phyloP scores from a whole-genome alignment of 2,329 filamentous ascomycete species.

The Helotiales sp. region DNA sequence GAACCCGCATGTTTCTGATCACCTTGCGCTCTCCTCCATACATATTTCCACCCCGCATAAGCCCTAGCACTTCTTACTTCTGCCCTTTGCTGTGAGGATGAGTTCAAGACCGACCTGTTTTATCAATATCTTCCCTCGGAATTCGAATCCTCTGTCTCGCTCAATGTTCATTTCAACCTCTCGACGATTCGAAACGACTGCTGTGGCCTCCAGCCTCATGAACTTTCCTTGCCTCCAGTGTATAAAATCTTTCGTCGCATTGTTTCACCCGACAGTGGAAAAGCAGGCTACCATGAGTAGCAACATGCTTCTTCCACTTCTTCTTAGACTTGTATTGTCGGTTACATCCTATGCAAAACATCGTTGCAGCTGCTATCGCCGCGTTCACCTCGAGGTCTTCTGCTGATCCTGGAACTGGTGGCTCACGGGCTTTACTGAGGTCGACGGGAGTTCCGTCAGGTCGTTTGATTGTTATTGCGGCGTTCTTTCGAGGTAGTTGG shows the following conservation, averaged over 20 bases:
- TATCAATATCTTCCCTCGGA: too few relatives aligned
- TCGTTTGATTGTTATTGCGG: background rate
- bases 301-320: background rate
- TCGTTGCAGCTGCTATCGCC: background rate
- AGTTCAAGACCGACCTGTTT: too few relatives aligned
- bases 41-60: too few relatives aligned
- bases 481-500: background rate
- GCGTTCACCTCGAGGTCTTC: background rate
- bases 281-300: background rate
- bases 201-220: background rate
- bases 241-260: background rate
- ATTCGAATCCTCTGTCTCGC: background rate
- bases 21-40: too few relatives aligned
- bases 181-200: background rate
- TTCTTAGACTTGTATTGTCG: background rate
- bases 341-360: background rate
- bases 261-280: background rate
- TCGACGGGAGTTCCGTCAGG: background rate
- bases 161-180: background rate
- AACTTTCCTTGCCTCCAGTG: background rate
- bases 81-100: too few relatives aligned
- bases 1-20: too few relatives aligned
- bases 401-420: background rate
- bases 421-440: background rate
- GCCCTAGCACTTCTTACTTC: too few relatives aligned